Evolutionary conservation across 768 basidiomycete genomes (phyloP).

Genomic region (Termitomyces sp.): DNA sequence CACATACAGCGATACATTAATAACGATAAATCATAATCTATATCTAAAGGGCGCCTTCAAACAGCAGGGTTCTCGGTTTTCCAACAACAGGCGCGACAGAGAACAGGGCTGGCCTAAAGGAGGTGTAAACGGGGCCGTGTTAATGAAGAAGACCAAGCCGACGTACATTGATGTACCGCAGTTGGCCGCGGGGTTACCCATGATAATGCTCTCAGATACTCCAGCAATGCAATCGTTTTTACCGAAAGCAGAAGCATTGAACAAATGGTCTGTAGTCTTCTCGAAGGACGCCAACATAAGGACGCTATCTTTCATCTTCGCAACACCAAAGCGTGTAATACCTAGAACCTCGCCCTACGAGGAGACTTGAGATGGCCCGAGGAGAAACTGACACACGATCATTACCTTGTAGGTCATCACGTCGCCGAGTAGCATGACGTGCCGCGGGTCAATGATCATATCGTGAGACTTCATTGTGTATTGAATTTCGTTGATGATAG

Average conservation of each 20-base stretch:
- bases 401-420: constrained; percentile 96
- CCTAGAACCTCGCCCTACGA: constrained; percentile 91
- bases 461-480: constrained; percentile 97
- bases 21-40: constrained; percentile 1
- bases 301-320: constrained; percentile 99
- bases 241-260: constrained; percentile 94
- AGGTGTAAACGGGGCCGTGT: neutral
- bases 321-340: constrained; percentile 97
- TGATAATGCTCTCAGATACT: constrained; percentile 99
- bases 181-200: constrained; percentile 94
- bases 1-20: constrained; percentile 8
- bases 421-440: constrained; percentile 97
- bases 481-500: constrained; percentile 96
- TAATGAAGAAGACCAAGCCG: constrained; percentile 1
- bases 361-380: constrained; percentile 3
- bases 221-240: constrained; percentile 95
- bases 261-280: constrained; percentile 98
- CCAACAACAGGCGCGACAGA: constrained; percentile 39
- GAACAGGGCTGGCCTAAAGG: constrained; percentile 46
- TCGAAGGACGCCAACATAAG: constrained; percentile 99
- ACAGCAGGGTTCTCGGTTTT: constrained; percentile 48
- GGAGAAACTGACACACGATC: neutral
- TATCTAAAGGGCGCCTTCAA: constrained; percentile 41
- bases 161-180: constrained; percentile 92
- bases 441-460: constrained; percentile 98